phyloP scores from a whole-genome alignment of 441 rosid species.

The Rhodomyrtus psidioides region DNA sequence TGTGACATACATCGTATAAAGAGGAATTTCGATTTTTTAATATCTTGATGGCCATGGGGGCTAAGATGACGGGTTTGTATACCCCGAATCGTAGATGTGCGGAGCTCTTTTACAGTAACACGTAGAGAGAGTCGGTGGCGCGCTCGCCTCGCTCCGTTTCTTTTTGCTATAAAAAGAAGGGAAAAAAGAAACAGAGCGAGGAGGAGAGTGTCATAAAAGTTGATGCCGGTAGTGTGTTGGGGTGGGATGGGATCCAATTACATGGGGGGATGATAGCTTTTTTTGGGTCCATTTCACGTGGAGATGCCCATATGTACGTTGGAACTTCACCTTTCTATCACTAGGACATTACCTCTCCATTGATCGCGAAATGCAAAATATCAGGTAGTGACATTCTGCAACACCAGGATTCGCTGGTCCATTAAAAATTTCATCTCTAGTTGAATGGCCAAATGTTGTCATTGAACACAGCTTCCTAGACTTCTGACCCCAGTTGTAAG shows the following conservation, averaged over 20 bases:
- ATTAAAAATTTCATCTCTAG: not conserved
- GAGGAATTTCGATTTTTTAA: not conserved
- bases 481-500: not conserved
- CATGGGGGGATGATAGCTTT: not conserved
- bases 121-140: no score
- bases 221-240: not conserved
- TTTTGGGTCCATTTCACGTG: not conserved
- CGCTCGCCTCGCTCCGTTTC: not conserved
- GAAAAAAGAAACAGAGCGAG: not conserved
- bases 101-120: no score
- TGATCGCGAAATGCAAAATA: not conserved
- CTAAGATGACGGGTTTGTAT: not conserved
- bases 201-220: not conserved
- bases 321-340: not conserved
- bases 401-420: not conserved
- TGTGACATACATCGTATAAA: not conserved
- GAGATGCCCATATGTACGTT: not conserved
- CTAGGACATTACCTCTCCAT: not conserved
- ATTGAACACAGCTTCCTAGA: not conserved
- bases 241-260: not conserved
- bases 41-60: not conserved
- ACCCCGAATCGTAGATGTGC: no score
- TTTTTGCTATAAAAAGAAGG: not conserved
- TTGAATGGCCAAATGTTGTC: not conserved
- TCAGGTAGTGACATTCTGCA: not conserved